A percentile compares a stretch with the other conserved stretches of the same genome.
Conservation (phyloP, 139 green algal genomes). For the Pseudopediastrum boryanum region DNA sequence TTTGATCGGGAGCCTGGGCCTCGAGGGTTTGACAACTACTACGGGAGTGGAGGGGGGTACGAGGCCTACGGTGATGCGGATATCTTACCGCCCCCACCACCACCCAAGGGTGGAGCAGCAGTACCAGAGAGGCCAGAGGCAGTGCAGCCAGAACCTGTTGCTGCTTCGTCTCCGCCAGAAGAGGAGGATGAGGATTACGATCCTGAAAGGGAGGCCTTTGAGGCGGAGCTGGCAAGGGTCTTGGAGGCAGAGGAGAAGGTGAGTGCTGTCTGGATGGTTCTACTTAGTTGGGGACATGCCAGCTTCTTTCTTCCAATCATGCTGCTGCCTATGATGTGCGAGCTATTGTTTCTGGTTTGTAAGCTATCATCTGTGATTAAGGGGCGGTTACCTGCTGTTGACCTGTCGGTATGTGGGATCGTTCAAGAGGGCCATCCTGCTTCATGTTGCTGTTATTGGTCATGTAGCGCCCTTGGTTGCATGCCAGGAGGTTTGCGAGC, state of each 20-base stretch:
- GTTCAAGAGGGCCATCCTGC: too few species aligned
- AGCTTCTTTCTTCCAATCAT: too few species aligned
- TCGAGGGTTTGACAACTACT: too few species aligned
- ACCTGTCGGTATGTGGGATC: too few species aligned
- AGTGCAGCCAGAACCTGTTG: not conserved
- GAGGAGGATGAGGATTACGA: slow-evolving; percentile 41
- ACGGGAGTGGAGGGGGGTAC: slow-evolving; percentile 5
- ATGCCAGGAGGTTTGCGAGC: too few species aligned
- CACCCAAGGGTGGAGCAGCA: not conserved
- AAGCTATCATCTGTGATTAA: too few species aligned
- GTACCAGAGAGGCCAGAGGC: not conserved
- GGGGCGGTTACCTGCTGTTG: too few species aligned
- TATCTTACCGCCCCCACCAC: slow-evolving; percentile 52
- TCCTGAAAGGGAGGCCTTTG: slow-evolving; percentile 61
- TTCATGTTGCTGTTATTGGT: too few species aligned
- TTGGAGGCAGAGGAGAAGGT: slow-evolving; percentile 54
- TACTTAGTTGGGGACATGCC: not conserved
- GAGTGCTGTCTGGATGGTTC: not conserved
- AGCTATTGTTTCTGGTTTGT: too few species aligned
- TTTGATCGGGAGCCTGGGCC: too few species aligned
- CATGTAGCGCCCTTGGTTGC: too few species aligned
- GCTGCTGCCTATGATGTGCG: too few species aligned
- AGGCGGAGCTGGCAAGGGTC: slow-evolving; percentile 64
- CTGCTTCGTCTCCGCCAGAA: not conserved
- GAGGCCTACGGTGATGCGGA: slow-evolving; percentile 35